These are phyloP conservation scores for Phytophthora vignae DNA, from an alignment of 352 stramenopile genomes.

Conservation along the genomic window DNA sequence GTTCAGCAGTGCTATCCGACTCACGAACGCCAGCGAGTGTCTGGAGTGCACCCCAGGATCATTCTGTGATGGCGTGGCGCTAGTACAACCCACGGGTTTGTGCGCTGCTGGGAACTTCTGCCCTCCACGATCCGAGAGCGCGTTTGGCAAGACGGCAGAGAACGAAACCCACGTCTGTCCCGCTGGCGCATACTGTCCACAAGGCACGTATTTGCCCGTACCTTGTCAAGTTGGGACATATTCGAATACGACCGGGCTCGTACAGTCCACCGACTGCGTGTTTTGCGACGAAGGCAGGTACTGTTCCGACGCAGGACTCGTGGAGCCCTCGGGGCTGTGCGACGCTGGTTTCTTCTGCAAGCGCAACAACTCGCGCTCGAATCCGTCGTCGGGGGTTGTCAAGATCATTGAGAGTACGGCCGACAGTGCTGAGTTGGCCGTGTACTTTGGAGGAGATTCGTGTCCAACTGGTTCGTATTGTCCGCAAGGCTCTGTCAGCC, in stretches of 20 bases:
- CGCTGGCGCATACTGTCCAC: conserved; percentile 75
- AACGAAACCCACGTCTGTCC: conserved; percentile 66
- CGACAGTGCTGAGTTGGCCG: conserved; percentile 12
- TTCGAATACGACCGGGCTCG: conserved; percentile 57
- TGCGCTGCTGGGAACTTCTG: conserved; percentile 75
- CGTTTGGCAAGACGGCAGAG: conserved; percentile 46
- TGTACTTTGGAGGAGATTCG: conserved; percentile 39
- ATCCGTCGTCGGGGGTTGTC: conserved; percentile 43
- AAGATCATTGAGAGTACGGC: conserved; percentile 14
- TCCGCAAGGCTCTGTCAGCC: conserved; percentile 40
- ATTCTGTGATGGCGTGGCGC: conserved; percentile 46
- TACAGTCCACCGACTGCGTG: conserved; percentile 54
- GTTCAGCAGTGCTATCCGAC: conserved; percentile 53
- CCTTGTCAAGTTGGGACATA: conserved; percentile 73
- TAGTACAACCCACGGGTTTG: conserved; percentile 34
- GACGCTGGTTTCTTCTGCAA: conserved; percentile 59
- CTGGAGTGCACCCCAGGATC: conserved; percentile 45
- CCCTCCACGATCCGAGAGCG: conserved; percentile 44
- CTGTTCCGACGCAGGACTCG: conserved; percentile 46
- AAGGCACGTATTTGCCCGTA: conserved; percentile 69
- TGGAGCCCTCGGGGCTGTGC: conserved; percentile 49
- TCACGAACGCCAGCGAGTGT: conserved; percentile 55
- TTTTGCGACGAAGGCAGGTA: conserved; percentile 67
- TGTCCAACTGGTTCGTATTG: conserved; percentile 70
- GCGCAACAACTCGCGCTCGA: conserved; percentile 52